Evolutionary conservation across 495 filamentous ascomycete species (phyloP), one percentile per base, ranked within the genome.

Genomic region (Neurospora cerealis): DNA sequence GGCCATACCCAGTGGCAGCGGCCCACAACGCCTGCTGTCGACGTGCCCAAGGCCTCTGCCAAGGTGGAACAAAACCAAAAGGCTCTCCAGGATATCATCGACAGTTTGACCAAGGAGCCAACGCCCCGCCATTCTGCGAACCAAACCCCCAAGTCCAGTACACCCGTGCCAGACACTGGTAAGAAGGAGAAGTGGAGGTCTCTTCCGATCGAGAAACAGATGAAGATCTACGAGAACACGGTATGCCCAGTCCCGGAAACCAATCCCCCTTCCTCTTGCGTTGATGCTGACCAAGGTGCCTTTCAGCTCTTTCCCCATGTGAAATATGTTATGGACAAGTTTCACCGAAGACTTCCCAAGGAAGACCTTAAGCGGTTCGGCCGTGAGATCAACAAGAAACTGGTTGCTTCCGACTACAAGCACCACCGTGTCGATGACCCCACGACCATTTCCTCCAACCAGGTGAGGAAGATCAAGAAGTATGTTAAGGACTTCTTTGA

Each of bases 201-300:
- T 77, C 87, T 91, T 72, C 85, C 90, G 21, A 84, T 93, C 74
- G 93, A 97, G 71, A 97, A 97, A 81, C 91, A 94, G 80, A 95
- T 93, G 87, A 96, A 93, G 83, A 85, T 96, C 4, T 98, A 97
- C 76, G 94, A 97, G 80, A 94, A 93, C 78, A 95, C 94, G 21
- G 93, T 96, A 85, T 79, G 91, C 73, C 11, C 69, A 54, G 6
- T 15, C 28, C 28, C 54, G 28, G 5, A 62, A 62, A 7, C 19
- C 24, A 15, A 42, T 46, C 36, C 7, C 60, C 4, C 37, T 70
- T 28, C 41, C 62, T 41, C 48, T 34, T 34, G 70, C 10, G 40
- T 15, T n/a, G 15, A 10, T 77, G 69, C 81, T 83, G 70, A 85
- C 77, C 74, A 72, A 15, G 69, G 37, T 38, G 32, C 19, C 54